Base-by-base conservation (phyloP, 1,284 basidiomycete species). In the Cutaneotrichosporon sp. region DNA sequence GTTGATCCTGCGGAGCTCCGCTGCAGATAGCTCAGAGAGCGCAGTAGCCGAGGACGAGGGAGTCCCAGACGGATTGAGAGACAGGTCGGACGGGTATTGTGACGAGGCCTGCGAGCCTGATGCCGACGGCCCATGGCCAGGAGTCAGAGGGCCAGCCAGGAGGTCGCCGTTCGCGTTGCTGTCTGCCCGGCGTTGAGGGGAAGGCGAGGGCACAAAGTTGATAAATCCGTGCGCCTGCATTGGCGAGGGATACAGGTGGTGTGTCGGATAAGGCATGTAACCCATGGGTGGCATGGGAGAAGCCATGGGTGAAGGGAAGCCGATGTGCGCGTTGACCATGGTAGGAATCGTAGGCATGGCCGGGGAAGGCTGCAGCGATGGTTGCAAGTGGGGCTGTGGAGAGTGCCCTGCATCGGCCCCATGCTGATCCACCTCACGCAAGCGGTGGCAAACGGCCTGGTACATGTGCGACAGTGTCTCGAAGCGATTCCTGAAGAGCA, bases 131-230 rank as follows among this genome's bases (percentile, higher is more conserved):
- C 40, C 42, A 26, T 53, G 52, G 2, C 73, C 75, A 5, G 75
- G 75, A 6, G 74, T 77, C 13, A 76, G 61, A 6, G 75, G 74
- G 13, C 76, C 76, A n/a, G 76, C 75, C 2, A 75, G 67, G 6
- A 61, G 46, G 22, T 65, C 58, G 30, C 56, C 57, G 18, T 55
- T 52, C 21, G 56, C 56, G 22, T 49, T 52, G 52, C 38, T 61
- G 11, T 60, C 58, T 18, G 53, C 16, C 2, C 66, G 60, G 4
- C 66, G 51, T 11, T 58, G 61, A 8, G 63, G 61, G 2, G 61
- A 52, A 0, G 62, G 58, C 10, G 62, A 58, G 22, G 61, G 34
- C 34, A 60, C 50, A 53, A 60, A 60, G 58, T 60, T 57, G 38
- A 60, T 52, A 34, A 58, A 67, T 2, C 56, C 59, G 34, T 59